Conservation (phyloP, 768 basidiomycete genomes). For the Termitomyces sp. region DNA sequence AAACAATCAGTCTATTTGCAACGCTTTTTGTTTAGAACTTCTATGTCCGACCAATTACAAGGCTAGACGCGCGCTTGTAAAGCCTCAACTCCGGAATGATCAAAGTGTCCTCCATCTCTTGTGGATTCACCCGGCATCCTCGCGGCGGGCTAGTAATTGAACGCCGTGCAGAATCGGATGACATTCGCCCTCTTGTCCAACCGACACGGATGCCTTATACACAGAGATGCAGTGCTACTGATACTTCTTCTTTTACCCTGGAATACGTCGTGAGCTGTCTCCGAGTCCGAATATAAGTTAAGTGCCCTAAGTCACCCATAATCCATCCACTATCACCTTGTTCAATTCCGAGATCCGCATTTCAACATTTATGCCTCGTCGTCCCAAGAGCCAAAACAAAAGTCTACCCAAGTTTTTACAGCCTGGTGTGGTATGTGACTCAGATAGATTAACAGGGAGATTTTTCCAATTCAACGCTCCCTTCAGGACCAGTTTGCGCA, state of each 20-base stretch:
- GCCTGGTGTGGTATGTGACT: background rate
- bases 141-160: background rate
- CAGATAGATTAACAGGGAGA: no score
- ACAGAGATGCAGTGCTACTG: slow-evolving; percentile 7
- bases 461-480: background rate
- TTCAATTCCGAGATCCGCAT: background rate
- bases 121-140: background rate
- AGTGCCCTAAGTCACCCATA: background rate
- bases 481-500: background rate
- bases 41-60: background rate
- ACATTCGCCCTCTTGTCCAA: background rate
- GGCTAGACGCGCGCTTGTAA: background rate
- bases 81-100: background rate
- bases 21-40: background rate
- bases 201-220: background rate
- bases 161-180: background rate
- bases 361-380: slow-evolving; percentile 2
- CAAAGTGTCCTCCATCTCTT: background rate
- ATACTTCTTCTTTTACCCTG: slow-evolving; percentile 1
- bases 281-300: slow-evolving; percentile 5
- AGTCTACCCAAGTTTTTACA: background rate
- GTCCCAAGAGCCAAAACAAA: background rate
- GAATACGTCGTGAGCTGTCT: background rate
- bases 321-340: background rate
- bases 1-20: slow-evolving; percentile 1